Conservation (phyloP, 306 rosid genomes). For the Cucumis hystrix region DNA sequence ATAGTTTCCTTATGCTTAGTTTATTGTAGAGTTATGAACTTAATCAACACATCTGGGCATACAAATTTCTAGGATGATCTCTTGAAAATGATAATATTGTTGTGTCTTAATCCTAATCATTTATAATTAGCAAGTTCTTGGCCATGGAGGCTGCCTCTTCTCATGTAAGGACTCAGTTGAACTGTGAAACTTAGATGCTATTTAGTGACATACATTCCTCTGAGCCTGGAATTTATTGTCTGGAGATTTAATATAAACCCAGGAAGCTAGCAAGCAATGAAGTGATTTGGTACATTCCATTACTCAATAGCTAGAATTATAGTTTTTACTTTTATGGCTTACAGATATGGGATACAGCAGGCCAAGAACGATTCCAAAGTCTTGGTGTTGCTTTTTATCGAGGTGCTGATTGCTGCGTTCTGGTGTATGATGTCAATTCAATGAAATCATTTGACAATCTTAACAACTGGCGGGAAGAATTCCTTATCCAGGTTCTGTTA, state of each 20-base stretch:
- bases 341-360: slow-evolving; percentile 99
- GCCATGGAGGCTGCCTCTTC: neutral
- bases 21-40: neutral
- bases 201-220: neutral
- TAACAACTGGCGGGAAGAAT: slow-evolving; percentile 97
- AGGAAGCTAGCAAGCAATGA: neutral
- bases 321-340: neutral
- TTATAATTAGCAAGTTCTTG: neutral
- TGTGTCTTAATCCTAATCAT: neutral
- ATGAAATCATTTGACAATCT: slow-evolving; percentile 96
- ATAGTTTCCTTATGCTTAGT: neutral
- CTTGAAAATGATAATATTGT: neutral
- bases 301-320: neutral
- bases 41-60: neutral
- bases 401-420: slow-evolving; percentile 99
- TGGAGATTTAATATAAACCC: neutral
- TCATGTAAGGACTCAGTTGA: neutral
- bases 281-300: neutral
- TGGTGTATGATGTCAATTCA: slow-evolving; percentile 93
- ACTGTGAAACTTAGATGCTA: neutral
- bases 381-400: slow-evolving; percentile 98
- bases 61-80: neutral
- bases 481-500: slow-evolving; percentile 69
- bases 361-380: slow-evolving; percentile 98
- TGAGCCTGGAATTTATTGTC: neutral